Base-by-base conservation (phyloP, 2,329 filamentous ascomycete species). In the Rhynchosporium agropyri region DNA sequence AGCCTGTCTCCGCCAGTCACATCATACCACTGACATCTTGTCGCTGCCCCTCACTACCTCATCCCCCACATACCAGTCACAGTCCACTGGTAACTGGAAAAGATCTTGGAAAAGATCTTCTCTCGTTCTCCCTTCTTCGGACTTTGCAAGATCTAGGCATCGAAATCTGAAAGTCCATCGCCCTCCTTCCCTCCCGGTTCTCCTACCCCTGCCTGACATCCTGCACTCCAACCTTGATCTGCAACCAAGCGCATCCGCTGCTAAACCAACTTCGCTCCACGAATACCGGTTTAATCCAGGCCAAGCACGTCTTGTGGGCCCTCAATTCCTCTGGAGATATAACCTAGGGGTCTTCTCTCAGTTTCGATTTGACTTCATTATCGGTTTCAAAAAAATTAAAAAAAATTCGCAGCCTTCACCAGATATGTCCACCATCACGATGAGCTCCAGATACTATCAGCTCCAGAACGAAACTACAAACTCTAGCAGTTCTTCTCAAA, bases 381-480 rank as follows among this genome's bases (percentile, higher is more conserved):
- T 33, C 36, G 53, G 49, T 31, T 53, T 4, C 31, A 40, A 58
- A 46, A 42, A 42, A 63, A n/a, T n/a, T n/a, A 45, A 36, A 51
- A 43, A 53, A 46, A 13, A 13, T 4, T 20, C 33, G 31, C n/a
- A 53, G 33, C 31, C 36, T 36, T n/a, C 49, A 46, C 40, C 7
- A 40, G 29, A 20, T 29, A 26, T 49, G n/a, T 28, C 48, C 29
- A 53, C 40, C 15, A 12, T 29, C 56, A 60, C 3, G 20, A 66
- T 66, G 65, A 60, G 56, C 10, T 63, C 62, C 6, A 40, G 60
- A 59, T 66, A 61, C 60, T 60, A 54, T 48, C 60, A 66, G 50
- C 62, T 64, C 26, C 65, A 65, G 46, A 62, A 31, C 45, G 60
- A 62, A 33, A 50, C 59, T 26, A 42, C 43, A 9, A 51, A 29